A percentile compares a stretch with the other conserved stretches of the same genome.
phyloP scores from a whole-genome alignment of 2,329 filamentous ascomycete species.

The Tolypocladium inflatum region DNA sequence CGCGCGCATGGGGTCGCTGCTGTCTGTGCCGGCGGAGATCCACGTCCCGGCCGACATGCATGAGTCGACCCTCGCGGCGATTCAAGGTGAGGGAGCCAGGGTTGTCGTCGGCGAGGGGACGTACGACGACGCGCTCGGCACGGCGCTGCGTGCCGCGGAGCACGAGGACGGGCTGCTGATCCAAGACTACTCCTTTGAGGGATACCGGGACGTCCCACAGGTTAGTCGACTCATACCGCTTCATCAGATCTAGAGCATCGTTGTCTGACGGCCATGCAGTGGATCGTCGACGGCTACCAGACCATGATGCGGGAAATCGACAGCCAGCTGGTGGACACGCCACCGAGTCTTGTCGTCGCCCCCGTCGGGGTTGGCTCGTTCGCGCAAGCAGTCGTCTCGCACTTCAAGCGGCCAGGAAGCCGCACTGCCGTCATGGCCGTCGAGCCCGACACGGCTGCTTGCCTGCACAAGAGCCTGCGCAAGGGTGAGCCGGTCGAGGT shows the following conservation, averaged over 20 bases:
- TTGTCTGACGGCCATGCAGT: constrained; percentile 24
- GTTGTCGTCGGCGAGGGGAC: constrained; percentile 45
- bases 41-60: constrained; percentile 55
- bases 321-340: constrained; percentile 36
- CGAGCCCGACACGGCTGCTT: constrained; percentile 58
- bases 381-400: constrained; percentile 56
- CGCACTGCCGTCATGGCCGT: constrained; percentile 47
- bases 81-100: constrained; percentile 52
- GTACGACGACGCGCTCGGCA: constrained; percentile 55
- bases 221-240: constrained; percentile 18
- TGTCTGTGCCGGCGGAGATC: constrained; percentile 46
- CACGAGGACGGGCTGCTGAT: constrained; percentile 43
- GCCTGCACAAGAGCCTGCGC: constrained; percentile 43
- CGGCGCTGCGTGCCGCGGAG: constrained; percentile 33
- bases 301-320: constrained; percentile 65
- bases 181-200: constrained; percentile 59
- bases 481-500: constrained; percentile 38
- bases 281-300: constrained; percentile 70
- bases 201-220: constrained; percentile 55
- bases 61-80: constrained; percentile 38
- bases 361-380: constrained; percentile 68
- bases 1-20: constrained; percentile 53
- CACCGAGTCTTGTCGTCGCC: constrained; percentile 41
- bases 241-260: too few relatives aligned
- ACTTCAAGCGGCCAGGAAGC: constrained; percentile 44